Base-by-base conservation (phyloP, 2,329 filamentous ascomycete genomes). In the Pezicula rhizophila region DNA sequence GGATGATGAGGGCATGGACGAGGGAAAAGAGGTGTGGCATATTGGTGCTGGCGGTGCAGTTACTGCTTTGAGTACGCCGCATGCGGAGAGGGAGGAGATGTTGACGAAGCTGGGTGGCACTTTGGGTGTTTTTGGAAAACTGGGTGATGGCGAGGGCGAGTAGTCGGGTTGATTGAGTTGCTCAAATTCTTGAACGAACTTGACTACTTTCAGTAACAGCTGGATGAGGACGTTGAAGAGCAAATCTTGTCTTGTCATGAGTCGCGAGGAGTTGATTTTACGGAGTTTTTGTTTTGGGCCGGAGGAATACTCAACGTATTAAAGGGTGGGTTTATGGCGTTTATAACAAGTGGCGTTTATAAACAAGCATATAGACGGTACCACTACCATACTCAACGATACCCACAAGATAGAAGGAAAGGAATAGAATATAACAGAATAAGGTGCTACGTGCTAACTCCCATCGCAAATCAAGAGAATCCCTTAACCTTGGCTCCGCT, bases 71-170 rank as follows among this genome's bases (percentile, higher is more conserved):
- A 96, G 90, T 64, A 88, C 85, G 2, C 75, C 85, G 0, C 76
- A 84, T 50, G 89, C 82, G 3, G 92, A 97, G 72, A 85, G 84
- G 69, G 87, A 95, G 52, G 93, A 97, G 73, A 96, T 97, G 90
- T 75, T 85, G 60, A 82, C 81, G 6, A 92, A 91, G 68, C 68
- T 64, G 14, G 54, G 52, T 47, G 59, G 60, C 8, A 63, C 59
- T 3, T 38, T 64, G 17, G 60, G 60, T 1, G 41, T 62, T 39
- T 63, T 64, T 50, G 43, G 41, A 47, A 31, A 31, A 10, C 28
- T 31, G 8, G 5, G 28, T 31, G 28, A 2, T 12, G 28, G 28
- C 28, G 8, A 10, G 28, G 28, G 28, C 11, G 28, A 31, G 28
- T 31, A 12, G 11, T 31, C 11, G 8, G 28, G 11, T 31, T 31